phyloP scores from a whole-genome alignment of 31 red algal species.

The Porphyra umbilicalis region DNA sequence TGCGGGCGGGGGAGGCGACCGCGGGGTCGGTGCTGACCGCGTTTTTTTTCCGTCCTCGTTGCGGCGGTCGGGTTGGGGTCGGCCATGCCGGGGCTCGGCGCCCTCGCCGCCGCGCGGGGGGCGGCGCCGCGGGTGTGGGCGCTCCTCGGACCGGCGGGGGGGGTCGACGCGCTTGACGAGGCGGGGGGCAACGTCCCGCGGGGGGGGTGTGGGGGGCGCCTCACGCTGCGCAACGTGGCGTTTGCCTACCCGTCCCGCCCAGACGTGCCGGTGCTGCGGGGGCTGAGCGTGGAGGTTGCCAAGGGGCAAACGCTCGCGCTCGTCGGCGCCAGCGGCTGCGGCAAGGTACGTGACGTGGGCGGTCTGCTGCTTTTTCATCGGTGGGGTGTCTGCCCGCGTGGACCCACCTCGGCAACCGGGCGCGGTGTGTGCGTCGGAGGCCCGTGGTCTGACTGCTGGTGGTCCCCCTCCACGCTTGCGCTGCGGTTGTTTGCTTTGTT shows the following conservation, averaged over 20 bases:
- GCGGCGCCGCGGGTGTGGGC: slow-evolving; percentile 41
- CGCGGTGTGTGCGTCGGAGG: too few relatives aligned
- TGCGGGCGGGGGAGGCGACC: neutral
- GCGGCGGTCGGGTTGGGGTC: slow-evolving; percentile 16
- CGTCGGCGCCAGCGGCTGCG: slow-evolving; percentile 78
- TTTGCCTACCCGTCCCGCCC: slow-evolving; percentile 80
- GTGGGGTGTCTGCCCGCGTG: too few relatives aligned
- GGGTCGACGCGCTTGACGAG: slow-evolving; percentile 35
- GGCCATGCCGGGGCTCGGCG: slow-evolving; percentile 17
- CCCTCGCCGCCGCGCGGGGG: slow-evolving; percentile 23
- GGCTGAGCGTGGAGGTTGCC: slow-evolving; percentile 39
- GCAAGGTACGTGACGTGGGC: too few relatives aligned
- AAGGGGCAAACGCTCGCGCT: slow-evolving; percentile 72
- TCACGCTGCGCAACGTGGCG: slow-evolving; percentile 30
- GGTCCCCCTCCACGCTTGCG: too few relatives aligned
- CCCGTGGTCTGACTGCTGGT: too few relatives aligned
- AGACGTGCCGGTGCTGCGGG: slow-evolving; percentile 62
- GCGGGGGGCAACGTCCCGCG: slow-evolving; percentile 27
- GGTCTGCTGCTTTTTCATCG: too few relatives aligned
- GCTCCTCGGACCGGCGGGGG: slow-evolving; percentile 24
- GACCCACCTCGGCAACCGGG: too few relatives aligned
- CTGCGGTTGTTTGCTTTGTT: too few relatives aligned
- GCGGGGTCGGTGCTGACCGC: neutral
- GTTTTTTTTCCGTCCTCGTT: slow-evolving; percentile 7
- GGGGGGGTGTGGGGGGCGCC: slow-evolving; percentile 11